These are phyloP conservation scores for Amaranthus palmeri DNA, from an alignment of 148 eudicot genomes.

Conservation along the genomic window DNA sequence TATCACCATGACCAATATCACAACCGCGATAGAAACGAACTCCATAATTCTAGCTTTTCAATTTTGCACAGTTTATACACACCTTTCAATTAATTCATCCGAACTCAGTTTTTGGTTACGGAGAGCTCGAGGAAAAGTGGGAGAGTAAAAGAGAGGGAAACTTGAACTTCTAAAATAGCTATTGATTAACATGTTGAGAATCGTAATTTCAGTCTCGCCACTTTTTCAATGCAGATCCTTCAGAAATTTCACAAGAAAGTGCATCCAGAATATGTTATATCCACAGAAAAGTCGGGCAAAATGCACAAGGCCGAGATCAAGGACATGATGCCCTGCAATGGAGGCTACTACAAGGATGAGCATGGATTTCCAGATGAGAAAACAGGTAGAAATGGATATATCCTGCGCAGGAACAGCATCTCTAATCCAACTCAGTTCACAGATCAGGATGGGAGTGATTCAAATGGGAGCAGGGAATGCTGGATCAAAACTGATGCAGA, in stretches of 20 bases:
- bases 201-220: neutral
- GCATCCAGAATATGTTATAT: constrained; percentile 61
- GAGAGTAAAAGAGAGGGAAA: neutral
- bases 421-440: constrained; percentile 30
- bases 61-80: no score
- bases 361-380: constrained; percentile 30
- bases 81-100: no score
- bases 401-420: constrained; percentile 31
- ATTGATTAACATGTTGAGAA: neutral
- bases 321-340: constrained; percentile 29
- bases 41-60: no score
- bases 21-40: no score
- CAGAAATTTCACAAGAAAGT: constrained; percentile 76
- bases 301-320: constrained; percentile 31
- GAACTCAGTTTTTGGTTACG: no score
- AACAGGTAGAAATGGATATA: constrained; percentile 29
- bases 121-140: no score
- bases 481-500: constrained; percentile 86
- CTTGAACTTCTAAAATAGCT: neutral
- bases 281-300: constrained; percentile 32
- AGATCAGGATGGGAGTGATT: constrained; percentile 26
- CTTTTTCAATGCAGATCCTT: constrained; percentile 46
- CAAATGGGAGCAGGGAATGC: constrained; percentile 49
- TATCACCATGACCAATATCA: no score
- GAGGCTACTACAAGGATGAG: constrained; percentile 31